These are phyloP conservation scores for Russula earlei DNA, from an alignment of 768 basidiomycete species.

Conservation along the genomic window DNA sequence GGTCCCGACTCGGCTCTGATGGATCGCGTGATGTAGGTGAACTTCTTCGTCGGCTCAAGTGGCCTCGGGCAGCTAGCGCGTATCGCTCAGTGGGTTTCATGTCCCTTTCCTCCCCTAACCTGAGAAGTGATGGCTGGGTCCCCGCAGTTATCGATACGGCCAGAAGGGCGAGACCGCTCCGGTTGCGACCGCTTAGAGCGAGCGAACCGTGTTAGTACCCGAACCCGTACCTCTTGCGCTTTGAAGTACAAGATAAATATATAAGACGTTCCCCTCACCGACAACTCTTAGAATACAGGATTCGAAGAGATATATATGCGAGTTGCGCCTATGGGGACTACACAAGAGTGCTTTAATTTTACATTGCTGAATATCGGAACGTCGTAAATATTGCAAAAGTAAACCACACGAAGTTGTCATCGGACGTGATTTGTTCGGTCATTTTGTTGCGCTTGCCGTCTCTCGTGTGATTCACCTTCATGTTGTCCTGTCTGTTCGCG, in stretches of 20 bases:
- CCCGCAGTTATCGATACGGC: slow-evolving; percentile 2
- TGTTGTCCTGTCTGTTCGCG: not conserved
- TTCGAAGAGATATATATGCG: not conserved
- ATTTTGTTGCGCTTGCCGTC: not conserved
- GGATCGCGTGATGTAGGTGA: slow-evolving; percentile 37
- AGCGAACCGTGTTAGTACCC: too few relatives aligned
- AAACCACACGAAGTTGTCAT: too few relatives aligned
- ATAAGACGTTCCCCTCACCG: not conserved
- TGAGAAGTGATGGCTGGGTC: not conserved
- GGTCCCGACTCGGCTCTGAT: slow-evolving; percentile 7
- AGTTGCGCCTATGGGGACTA: not conserved
- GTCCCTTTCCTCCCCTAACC: not conserved
- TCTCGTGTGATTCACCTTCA: not conserved
- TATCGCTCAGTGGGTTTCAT: slow-evolving; percentile 46
- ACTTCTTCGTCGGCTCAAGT: slow-evolving; percentile 62
- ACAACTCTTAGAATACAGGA: not conserved
- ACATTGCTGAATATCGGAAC: slow-evolving; percentile 12
- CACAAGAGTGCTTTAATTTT: slow-evolving; percentile 6
- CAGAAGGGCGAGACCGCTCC: not conserved
- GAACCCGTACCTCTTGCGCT: not conserved
- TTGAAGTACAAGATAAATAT: not conserved
- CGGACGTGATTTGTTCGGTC: not conserved
- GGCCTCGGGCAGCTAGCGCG: slow-evolving; percentile 57
- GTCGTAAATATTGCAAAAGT: not conserved
- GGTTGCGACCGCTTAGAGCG: not conserved